These are phyloP conservation scores for Ceratocystis lukuohia DNA, from an alignment of 2,329 filamentous ascomycete species.

Conservation along the genomic window DNA sequence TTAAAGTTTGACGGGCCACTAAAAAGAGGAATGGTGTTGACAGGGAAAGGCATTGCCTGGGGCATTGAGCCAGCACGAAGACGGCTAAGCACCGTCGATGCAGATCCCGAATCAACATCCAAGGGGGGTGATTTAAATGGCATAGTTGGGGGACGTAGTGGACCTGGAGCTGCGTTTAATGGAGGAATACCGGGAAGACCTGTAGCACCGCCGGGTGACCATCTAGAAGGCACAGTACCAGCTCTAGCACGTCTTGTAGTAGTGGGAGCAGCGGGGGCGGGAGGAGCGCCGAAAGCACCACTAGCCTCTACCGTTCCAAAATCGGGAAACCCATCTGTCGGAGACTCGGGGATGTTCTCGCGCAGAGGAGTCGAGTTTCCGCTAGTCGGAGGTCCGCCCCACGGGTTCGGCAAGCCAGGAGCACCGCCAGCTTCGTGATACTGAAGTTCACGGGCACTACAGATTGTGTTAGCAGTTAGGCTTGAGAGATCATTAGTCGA, in stretches of 20 bases:
- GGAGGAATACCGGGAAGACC: conserved; percentile 32
- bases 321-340: conserved; percentile 89
- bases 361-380: conserved; percentile 91
- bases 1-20: conserved; percentile 74
- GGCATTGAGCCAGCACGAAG: conserved; percentile 89
- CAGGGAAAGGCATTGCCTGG: conserved; percentile 57
- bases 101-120: conserved; percentile 46
- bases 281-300: conserved; percentile 3
- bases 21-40: conserved; percentile 52
- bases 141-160: conserved; percentile 9
- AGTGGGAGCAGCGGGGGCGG: conserved; percentile 43
- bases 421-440: conserved; percentile 72
- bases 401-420: conserved; percentile 55
- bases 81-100: conserved; percentile 52
- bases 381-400: conserved; percentile 92
- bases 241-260: conserved; percentile 65
- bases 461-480: neutral
- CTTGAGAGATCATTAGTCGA: too few relatives aligned
- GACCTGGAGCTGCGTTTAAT: conserved; percentile 12
- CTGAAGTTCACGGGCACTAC: conserved; percentile 86
- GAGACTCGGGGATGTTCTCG: conserved; percentile 94
- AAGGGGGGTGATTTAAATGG: conserved; percentile 63
- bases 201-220: conserved; percentile 61
- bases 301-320: conserved; percentile 47
- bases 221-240: conserved; percentile 89